Evolutionary conservation across 768 basidiomycete species (phyloP).

Genomic region (Leccinum pellstonianum): DNA sequence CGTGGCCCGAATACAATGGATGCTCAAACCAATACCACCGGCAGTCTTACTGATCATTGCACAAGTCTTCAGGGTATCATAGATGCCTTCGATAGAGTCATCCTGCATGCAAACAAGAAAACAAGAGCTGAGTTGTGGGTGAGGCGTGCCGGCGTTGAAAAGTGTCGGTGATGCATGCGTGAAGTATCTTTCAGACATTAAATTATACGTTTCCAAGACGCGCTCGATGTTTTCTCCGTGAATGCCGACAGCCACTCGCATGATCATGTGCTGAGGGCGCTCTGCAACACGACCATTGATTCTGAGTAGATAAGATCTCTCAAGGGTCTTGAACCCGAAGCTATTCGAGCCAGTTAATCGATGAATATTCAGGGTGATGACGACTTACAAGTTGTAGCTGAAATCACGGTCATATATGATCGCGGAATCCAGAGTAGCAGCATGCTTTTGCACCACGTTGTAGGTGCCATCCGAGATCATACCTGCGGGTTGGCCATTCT

Average conservation of each 20-base stretch:
- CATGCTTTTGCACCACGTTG: constrained; percentile 76
- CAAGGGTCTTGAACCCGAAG: constrained; percentile 99
- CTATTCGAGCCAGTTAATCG: constrained; percentile 35
- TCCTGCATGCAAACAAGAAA: constrained; percentile 99
- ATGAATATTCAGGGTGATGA: not conserved
- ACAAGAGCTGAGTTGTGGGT: constrained; percentile 94
- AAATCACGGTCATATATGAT: constrained; percentile 99
- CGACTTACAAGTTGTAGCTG: constrained; percentile 86
- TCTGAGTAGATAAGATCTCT: constrained; percentile 94
- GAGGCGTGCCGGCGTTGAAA: constrained; percentile 96
- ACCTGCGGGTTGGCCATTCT: constrained; percentile 80
- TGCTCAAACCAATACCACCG: constrained; percentile 94
- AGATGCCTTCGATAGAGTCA: constrained; percentile 98
- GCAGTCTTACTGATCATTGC: constrained; percentile 99
- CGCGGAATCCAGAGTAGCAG: constrained; percentile 82
- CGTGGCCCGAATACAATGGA: constrained; percentile 95
- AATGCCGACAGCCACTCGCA: constrained; percentile 98
- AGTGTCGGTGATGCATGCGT: constrained; percentile 97
- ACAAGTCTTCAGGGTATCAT: constrained; percentile 96
- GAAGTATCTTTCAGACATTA: constrained; percentile 98
- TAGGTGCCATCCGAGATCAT: constrained; percentile 93
- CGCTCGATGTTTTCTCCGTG: constrained; percentile 88
- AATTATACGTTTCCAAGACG: constrained; percentile 87
- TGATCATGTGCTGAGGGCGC: constrained; percentile 97
- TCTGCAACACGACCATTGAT: constrained; percentile 95